Evolutionary conservation across 1,139 yeast species (phyloP).

Genomic region (Saccharomyces pastorianus): DNA sequence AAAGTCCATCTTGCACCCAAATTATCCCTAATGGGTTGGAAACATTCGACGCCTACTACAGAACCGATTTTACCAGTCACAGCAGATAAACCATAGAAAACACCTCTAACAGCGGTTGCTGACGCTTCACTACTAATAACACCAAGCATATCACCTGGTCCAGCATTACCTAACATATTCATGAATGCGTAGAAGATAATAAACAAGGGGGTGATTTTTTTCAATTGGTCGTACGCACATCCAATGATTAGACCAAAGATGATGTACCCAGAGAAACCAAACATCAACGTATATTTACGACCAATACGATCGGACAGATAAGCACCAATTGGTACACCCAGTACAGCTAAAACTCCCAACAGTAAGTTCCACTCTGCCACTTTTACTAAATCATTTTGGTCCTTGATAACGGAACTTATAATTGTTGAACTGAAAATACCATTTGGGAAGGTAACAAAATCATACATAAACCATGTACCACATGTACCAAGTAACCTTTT

Average conservation of each 20-base stretch:
- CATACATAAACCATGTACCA: slow-evolving; percentile 83
- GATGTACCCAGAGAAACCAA: slow-evolving; percentile 68
- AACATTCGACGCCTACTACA: slow-evolving; percentile 80
- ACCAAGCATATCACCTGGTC: slow-evolving; percentile 91
- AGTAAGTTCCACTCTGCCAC: slow-evolving; percentile 92
- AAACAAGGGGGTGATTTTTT: slow-evolving; percentile 62
- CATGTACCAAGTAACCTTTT: slow-evolving; percentile 65
- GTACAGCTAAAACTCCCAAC: slow-evolving; percentile 77
- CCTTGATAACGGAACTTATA: slow-evolving; percentile 49
- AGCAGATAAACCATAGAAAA: slow-evolving; percentile 85
- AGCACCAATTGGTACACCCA: slow-evolving; percentile 86
- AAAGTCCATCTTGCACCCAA: slow-evolving; percentile 68
- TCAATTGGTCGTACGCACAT: slow-evolving; percentile 50
- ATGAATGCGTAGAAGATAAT: slow-evolving; percentile 84
- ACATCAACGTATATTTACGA: slow-evolving; percentile 66
- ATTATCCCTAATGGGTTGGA: slow-evolving; percentile 60
- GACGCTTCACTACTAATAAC: slow-evolving; percentile 77
- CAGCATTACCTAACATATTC: slow-evolving; percentile 81
- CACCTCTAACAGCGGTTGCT: slow-evolving; percentile 84
- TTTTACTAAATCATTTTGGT: slow-evolving; percentile 47
- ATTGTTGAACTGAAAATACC: slow-evolving; percentile 76
- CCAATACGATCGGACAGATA: slow-evolving; percentile 76
- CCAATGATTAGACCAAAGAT: slow-evolving; percentile 84
- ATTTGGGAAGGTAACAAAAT: slow-evolving; percentile 80
- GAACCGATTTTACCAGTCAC: slow-evolving; percentile 90